Evolutionary conservation across 202 grass and related monocot genomes (phyloP), one percentile per base, ranked within the genome.

Genomic region (Schoenoplectus tabernaemontani): DNA sequence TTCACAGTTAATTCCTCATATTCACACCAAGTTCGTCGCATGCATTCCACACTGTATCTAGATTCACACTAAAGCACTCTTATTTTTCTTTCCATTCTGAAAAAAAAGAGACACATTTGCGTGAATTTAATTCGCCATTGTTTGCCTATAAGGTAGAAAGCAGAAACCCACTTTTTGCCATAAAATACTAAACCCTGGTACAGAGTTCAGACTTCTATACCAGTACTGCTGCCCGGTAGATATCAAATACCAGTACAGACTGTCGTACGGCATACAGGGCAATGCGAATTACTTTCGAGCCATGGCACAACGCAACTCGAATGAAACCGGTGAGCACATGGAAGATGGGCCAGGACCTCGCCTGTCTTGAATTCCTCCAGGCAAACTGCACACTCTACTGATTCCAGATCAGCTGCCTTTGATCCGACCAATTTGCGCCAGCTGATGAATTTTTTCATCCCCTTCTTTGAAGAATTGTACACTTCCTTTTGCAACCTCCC

Each of bases 281-380:
- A 98, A 23, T 83, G 78, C 0, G 85, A 82, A 33, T 78, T 70
- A 68, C 36, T 91, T 54, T 98, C 59, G 74, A 98, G 87, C 96
- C 96, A 98, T 4, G 96, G 92, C 53, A 90, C 54, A 4, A 86
- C 90, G 82, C 96, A 99, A 32, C 28, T 85, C 77, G 83, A 91
- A 87, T 95, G 92, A 87, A 96, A 99, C 79, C 92, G 88, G 76
- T 95, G 96, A 47, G 78, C 83, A 69, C 96, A 99, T 4, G 86
- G 88, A 10, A 95, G 88, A 84, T 93, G 86, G 4, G 83, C 81
- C 53, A 95, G 84, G 28, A 28, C 71, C 60, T 95, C 92, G 8
- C 88, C 96, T 0, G 90, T 84, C 71, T 48, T 54, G 76, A 99
- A 99, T 57, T 96, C 91, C 38, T 99, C 92, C 38, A 99, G 85